These are phyloP conservation scores for Agastache rugosa DNA, from an alignment of 257 asterid species.

Conservation along the genomic window DNA sequence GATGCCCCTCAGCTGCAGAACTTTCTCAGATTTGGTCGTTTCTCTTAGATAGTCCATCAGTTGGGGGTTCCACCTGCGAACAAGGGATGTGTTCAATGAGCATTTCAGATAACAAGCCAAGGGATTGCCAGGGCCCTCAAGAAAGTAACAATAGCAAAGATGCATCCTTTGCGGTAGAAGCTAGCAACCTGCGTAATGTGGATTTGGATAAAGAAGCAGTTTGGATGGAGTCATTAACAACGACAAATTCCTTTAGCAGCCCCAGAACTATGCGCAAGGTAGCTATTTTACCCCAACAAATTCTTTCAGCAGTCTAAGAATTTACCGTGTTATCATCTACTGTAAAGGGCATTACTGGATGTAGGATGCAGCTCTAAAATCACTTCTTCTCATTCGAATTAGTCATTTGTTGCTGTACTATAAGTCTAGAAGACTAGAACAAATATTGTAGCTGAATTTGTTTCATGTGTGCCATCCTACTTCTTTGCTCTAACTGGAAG, in stretches of 20 bases:
- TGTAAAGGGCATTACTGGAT: conserved; percentile 1
- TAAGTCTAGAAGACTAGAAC: conserved; percentile 2
- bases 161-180: conserved; percentile 38
- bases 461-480: neutral
- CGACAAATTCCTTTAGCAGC: conserved; percentile 24
- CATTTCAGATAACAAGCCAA: conserved; percentile 44
- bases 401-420: conserved; percentile 8
- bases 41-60: conserved; percentile 55
- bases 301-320: conserved; percentile 3
- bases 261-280: conserved; percentile 56
- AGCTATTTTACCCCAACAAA: conserved; percentile 6
- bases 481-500: neutral
- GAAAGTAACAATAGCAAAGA: conserved; percentile 44
- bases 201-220: conserved; percentile 44
- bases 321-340: neutral
- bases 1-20: conserved; percentile 88
- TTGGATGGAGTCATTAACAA: conserved; percentile 49
- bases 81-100: conserved; percentile 65
- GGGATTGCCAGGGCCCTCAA: conserved; percentile 40
- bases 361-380: neutral
- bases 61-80: conserved; percentile 55
- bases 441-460: neutral
- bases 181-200: conserved; percentile 33
- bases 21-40: conserved; percentile 79
- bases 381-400: conserved; percentile 19